phyloP scores from a whole-genome alignment of 495 filamentous ascomycete genomes.

The Xylaria castorea region DNA sequence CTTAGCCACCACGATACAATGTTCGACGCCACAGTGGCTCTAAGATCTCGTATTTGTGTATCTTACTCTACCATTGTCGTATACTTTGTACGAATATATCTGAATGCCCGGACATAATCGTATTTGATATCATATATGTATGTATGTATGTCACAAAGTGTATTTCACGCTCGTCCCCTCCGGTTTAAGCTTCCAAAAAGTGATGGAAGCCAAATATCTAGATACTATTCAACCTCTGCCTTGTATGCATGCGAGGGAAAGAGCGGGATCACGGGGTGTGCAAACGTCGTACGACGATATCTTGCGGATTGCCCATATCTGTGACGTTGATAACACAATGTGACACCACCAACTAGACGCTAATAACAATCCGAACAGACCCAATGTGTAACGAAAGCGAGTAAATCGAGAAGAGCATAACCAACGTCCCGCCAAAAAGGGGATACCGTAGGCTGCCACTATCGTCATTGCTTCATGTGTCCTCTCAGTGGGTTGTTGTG shows the following conservation, averaged over 20 bases:
- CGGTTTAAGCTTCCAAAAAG: neutral
- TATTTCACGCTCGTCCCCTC: neutral
- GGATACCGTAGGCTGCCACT: neutral
- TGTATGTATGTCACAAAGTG: neutral
- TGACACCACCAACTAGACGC: neutral
- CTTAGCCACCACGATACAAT: neutral
- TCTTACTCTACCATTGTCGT: neutral
- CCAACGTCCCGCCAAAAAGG: neutral
- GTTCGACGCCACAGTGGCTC: neutral
- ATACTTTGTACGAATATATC: neutral
- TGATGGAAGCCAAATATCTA: neutral
- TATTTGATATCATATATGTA: neutral
- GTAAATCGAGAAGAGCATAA: neutral
- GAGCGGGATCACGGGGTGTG: neutral
- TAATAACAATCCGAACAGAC: neutral
- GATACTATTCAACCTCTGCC: neutral
- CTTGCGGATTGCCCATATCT: neutral
- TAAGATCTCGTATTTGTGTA: neutral
- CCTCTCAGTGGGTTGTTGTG: neutral
- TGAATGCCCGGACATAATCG: neutral
- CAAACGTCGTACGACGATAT: slow-evolving; percentile 6
- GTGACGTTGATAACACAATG: slow-evolving; percentile 4
- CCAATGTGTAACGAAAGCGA: neutral
- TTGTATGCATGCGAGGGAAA: neutral
- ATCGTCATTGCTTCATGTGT: neutral